A percentile compares a stretch with the other conserved stretches of the same genome.
phyloP scores from a whole-genome alignment of 768 basidiomycete genomes.

The Hydnomerulius pinastri region DNA sequence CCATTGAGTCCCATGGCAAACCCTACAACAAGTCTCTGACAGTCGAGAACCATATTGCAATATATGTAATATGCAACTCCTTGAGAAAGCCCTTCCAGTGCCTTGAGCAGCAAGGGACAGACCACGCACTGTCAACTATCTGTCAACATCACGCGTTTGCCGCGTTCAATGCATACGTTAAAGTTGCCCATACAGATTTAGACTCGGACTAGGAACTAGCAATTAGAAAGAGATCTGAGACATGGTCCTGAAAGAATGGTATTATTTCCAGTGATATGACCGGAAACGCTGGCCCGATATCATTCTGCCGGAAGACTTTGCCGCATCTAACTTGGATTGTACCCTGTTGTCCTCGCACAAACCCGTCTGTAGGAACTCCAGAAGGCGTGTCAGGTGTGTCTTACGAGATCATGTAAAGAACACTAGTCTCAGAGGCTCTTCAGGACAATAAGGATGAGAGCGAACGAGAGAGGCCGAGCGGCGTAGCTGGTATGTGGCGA shows the following conservation, averaged over 20 bases:
- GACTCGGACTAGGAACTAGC: background rate
- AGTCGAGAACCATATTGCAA: no score
- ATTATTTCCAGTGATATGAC: no score
- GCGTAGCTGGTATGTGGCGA: background rate
- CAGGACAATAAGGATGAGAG: background rate
- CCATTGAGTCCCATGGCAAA: no score
- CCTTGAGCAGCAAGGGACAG: background rate
- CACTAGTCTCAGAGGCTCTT: background rate
- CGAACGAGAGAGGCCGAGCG: no score
- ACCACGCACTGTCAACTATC: background rate
- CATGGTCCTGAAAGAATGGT: background rate
- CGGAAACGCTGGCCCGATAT: no score
- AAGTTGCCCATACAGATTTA: background rate
- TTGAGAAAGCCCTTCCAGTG: background rate
- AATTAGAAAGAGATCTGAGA: slow-evolving; percentile 3
- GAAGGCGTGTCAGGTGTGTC: background rate
- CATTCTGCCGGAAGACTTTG: no score
- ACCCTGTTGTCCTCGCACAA: no score
- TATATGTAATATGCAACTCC: background rate
- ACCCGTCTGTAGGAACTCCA: no score
- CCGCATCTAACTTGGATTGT: no score
- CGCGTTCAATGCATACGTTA: background rate
- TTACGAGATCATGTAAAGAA: background rate
- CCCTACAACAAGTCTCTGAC: no score
- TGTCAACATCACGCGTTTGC: no score